Evolutionary conservation across 768 basidiomycete species (phyloP), one percentile per base, ranked within the genome.

Genomic region (Mycena pura): DNA sequence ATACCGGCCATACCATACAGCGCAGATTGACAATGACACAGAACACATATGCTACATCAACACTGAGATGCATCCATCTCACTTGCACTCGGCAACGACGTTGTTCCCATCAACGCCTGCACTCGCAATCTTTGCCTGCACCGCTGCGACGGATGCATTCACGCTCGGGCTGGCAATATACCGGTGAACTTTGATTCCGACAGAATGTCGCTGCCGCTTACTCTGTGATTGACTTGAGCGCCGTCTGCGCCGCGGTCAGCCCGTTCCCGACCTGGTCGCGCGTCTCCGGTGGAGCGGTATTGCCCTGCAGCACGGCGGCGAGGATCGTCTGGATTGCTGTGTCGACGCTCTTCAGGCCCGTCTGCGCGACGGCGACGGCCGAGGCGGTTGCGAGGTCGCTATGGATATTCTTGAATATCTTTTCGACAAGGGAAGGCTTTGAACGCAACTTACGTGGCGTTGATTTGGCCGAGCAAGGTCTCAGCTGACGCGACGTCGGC

Each of bases 261-360:
- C 74, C 74, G 21, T 60, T 28, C 15, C 51, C 48, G 9, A 68
- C 62, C 41, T 69, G 67, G 13, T 65, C 65, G 53, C 74, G 72
- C 19, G 66, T 67, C 21, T 62, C 56, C 3, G 69, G 67, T n/a
- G 70, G 68, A 27, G 72, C 59, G 5, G 61, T 58, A 22, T 71
- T 47, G 1, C 65, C 63, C 25, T 63, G 36, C 22, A 73, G 32
- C 9, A 72, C 45, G 10, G 68, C 63, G 29, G 45, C 55, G 3
- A 73, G 71, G 31, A 75, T 75, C 32, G 47, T 54, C 15, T 59
- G 67, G 36, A 74, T 68, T 5, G 55, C 74, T n/a, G 43, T 59
- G 41, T 70, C 64, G 1, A 73, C 68, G 31, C 66, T 65, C 2
- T 52, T 41, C 44, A 75, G 63, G 3, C 70, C 71, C 5, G 61